A percentile compares a stretch with the other conserved stretches of the same genome.
These are phyloP conservation scores for Rasamsonia emersonii DNA, from an alignment of 2,329 filamentous ascomycete species.

Conservation along the genomic window DNA sequence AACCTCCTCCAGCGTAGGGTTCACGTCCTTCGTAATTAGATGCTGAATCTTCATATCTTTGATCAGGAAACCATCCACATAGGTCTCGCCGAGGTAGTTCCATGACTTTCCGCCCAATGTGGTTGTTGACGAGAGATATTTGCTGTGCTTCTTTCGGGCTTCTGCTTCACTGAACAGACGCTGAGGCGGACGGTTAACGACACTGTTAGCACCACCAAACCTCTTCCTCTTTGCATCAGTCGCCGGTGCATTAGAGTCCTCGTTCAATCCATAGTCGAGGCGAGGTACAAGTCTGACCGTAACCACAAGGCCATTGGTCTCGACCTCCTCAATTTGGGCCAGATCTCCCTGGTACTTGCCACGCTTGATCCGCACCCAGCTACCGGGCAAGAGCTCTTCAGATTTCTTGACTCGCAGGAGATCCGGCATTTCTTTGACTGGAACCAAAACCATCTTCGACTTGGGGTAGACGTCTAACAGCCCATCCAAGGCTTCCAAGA, in stretches of 20 bases:
- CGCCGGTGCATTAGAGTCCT: conserved; percentile 55
- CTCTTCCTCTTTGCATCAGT: conserved; percentile 73
- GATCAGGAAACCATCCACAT: conserved; percentile 84
- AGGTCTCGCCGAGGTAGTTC: conserved; percentile 80
- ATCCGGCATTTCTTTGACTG: conserved; percentile 96
- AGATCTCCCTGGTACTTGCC: conserved; percentile 81
- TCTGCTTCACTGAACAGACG: conserved; percentile 88
- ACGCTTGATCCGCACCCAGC: conserved; percentile 82
- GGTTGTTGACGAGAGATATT: conserved; percentile 46
- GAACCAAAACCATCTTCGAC: conserved; percentile 76
- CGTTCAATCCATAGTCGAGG: conserved; percentile 81
- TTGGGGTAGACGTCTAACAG: conserved; percentile 86
- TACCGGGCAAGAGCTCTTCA: conserved; percentile 72
- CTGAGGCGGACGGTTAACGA: conserved; percentile 67
- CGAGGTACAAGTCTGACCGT: conserved; percentile 81
- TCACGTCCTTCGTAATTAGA: conserved; percentile 79
- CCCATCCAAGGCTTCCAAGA: conserved; percentile 71
- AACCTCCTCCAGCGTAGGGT: conserved; percentile 87
- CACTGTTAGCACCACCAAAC: conserved; percentile 39
- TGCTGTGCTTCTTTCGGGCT: conserved; percentile 76
- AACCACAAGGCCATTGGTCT: conserved; percentile 84
- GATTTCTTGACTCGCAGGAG: conserved; percentile 85
- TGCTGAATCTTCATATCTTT: conserved; percentile 89
- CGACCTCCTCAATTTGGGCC: conserved; percentile 84
- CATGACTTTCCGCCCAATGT: conserved; percentile 59